Base-by-base conservation (phyloP, 495 filamentous ascomycete genomes). In the Achaetomiella virescens region DNA sequence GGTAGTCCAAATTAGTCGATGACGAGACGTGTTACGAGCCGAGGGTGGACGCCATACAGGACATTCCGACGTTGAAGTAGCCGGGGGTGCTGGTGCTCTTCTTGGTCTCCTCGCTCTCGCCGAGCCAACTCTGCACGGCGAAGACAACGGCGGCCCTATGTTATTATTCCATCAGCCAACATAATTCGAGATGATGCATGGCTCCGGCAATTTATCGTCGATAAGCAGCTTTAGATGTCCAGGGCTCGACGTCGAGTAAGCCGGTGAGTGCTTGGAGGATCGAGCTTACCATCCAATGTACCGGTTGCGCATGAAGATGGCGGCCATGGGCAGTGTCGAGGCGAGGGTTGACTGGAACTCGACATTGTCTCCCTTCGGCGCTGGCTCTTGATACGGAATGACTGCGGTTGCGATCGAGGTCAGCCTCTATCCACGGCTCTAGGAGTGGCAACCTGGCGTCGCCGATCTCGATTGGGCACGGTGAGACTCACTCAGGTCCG, bases 281-380 rank as follows among this genome's bases (percentile, higher is more conserved):
- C 36, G 11, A 15, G 47, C 79, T 59, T 77, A 91, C 89, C 90
- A 95, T 68, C 90, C 90, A 61, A 95, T 80, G 77, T 82, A 95
- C 79, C 87, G 85, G 72, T 93, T 95, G 45, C 89, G 78, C 58
- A 87, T 92, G 70, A 96, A 95, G 78, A 96, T 91, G 52, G 91
- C 91, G 52, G 89, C 89, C 91, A 96, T 96, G 35, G 91, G 91
- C 65, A 96, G 70, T 8, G 90, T 95, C 65, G 83, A 92, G 12
- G 85, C 81, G 69, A 93, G 79, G 21, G 88, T 87, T 61, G 87
- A 85, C 72, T 64, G 70, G 54, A 78, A 65, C 42, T 82, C 79
- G 63, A 62, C 58, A 58, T 29, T 60, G 15, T 80, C 78, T 61
- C 66, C 63, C 49, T 79, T 81, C 8, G 67, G 41, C 7, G 60